Percentiles rank a stretch among this genome's conserved stretches.
Conservation (phyloP, 371 early-diverging fungal genomes). For the Nosema muscidifuracis region DNA sequence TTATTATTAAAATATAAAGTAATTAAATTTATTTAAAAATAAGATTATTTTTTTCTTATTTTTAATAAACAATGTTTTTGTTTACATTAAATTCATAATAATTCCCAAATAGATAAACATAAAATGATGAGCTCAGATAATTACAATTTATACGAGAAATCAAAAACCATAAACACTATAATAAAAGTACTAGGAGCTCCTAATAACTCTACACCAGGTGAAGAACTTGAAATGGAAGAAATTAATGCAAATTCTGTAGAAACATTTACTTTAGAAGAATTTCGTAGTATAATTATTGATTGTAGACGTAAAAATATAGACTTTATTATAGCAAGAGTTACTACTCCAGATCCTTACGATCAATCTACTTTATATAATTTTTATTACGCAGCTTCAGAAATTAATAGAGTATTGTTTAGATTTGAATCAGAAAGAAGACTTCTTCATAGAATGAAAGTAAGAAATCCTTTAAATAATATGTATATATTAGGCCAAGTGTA, state of each 20-base stretch:
- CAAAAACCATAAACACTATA: slow-evolving; percentile 44
- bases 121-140: slow-evolving; percentile 26
- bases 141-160: slow-evolving; percentile 38
- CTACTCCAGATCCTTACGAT: slow-evolving; percentile 68
- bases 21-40: no score
- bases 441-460: slow-evolving; percentile 71
- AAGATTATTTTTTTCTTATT: no score
- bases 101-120: slow-evolving; percentile 39
- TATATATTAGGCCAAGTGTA: slow-evolving; percentile 70
- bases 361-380: slow-evolving; percentile 65
- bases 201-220: slow-evolving; percentile 38
- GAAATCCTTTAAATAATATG: slow-evolving; percentile 73
- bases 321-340: slow-evolving; percentile 71
- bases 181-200: slow-evolving; percentile 62
- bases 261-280: slow-evolving; percentile 72
- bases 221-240: slow-evolving; percentile 60
- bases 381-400: slow-evolving; percentile 71
- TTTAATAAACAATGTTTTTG: no score
- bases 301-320: slow-evolving; percentile 67
- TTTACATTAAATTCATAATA: no score
- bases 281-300: slow-evolving; percentile 66
- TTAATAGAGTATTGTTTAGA: slow-evolving; percentile 71
- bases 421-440: slow-evolving; percentile 65
- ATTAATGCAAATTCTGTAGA: slow-evolving; percentile 67
- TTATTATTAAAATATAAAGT: no score